phyloP scores from a whole-genome alignment of 1,284 basidiomycete genomes.

The Marasmius oreades region DNA sequence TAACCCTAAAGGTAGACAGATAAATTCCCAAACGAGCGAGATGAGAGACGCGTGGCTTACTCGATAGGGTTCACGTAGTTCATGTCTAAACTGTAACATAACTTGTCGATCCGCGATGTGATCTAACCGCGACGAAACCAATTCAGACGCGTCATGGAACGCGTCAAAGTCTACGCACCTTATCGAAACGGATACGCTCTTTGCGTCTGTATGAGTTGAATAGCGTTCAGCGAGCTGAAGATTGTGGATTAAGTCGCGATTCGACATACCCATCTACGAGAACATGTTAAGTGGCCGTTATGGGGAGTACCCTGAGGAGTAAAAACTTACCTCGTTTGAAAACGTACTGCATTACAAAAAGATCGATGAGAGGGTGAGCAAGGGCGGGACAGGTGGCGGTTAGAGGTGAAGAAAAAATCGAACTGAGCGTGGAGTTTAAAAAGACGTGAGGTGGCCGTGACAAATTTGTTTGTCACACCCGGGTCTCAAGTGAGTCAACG shows the following conservation, averaged over 20 bases:
- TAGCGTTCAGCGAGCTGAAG: constrained; percentile 23
- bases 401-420: constrained; percentile 3
- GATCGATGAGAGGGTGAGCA: neutral
- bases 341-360: constrained; percentile 11
- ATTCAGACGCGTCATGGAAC: constrained; percentile 17
- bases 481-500: neutral
- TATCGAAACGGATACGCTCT: constrained; percentile 86
- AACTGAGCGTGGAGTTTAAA: constrained; percentile 1
- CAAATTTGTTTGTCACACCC: constrained; percentile 1
- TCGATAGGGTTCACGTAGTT: constrained; percentile 95
- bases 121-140: constrained; percentile 48
- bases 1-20: constrained; percentile 56
- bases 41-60: constrained; percentile 38
- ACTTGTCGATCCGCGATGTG: constrained; percentile 89
- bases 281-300: neutral
- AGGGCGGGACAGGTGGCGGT: constrained; percentile 11
- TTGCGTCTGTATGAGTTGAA: constrained; percentile 54
- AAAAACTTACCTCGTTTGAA: constrained; percentile 16
- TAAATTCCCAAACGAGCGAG: neutral
- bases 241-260: constrained; percentile 28
- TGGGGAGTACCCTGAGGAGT: neutral
- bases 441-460: constrained; percentile 10
- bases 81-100: constrained; percentile 95
- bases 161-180: constrained; percentile 42
- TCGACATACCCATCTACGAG: constrained; percentile 14